phyloP scores from a whole-genome alignment of 208 protist species.

The Trypanosoma grayi region DNA sequence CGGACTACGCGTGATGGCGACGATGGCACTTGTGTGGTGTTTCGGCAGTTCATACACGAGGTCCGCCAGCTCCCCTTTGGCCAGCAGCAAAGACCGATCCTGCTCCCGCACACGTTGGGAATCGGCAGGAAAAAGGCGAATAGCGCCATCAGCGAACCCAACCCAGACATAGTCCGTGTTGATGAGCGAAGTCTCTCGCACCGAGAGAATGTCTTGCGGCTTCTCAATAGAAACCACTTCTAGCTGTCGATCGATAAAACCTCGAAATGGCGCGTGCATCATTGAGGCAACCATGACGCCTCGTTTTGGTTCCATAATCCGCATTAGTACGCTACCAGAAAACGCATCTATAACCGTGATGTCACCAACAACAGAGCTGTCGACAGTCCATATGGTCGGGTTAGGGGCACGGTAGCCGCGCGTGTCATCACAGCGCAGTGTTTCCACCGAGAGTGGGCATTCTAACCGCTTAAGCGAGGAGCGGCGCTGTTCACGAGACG shows the following conservation, averaged over 20 bases:
- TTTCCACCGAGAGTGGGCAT: not conserved
- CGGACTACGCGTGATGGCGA: slow-evolving; percentile 72
- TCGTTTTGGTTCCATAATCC: slow-evolving; percentile 63
- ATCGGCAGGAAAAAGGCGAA: slow-evolving; percentile 76
- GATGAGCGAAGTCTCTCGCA: slow-evolving; percentile 57
- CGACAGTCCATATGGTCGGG: slow-evolving; percentile 54
- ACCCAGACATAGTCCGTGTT: slow-evolving; percentile 89
- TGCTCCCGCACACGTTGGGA: slow-evolving; percentile 39
- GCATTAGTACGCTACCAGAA: slow-evolving; percentile 47
- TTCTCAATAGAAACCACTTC: slow-evolving; percentile 60
- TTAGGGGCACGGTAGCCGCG: slow-evolving; percentile 28
- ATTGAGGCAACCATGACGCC: slow-evolving; percentile 61
- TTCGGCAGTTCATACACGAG: slow-evolving; percentile 86
- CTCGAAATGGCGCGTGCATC: slow-evolving; percentile 77
- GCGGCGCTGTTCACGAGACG: not conserved
- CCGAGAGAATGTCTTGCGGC: slow-evolving; percentile 53
- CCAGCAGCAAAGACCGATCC: slow-evolving; percentile 47
- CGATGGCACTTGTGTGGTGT: slow-evolving; percentile 63
- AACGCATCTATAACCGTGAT: slow-evolving; percentile 52
- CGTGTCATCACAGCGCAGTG: slow-evolving; percentile 12
- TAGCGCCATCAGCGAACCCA: slow-evolving; percentile 75
- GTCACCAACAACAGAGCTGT: slow-evolving; percentile 44
- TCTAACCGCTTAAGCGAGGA: not conserved
- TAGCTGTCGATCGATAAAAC: slow-evolving; percentile 66
- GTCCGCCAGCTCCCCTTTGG: slow-evolving; percentile 51